Conservation (phyloP, 2,329 filamentous ascomycete genomes). For the Macrophomina pseudophaseolina region DNA sequence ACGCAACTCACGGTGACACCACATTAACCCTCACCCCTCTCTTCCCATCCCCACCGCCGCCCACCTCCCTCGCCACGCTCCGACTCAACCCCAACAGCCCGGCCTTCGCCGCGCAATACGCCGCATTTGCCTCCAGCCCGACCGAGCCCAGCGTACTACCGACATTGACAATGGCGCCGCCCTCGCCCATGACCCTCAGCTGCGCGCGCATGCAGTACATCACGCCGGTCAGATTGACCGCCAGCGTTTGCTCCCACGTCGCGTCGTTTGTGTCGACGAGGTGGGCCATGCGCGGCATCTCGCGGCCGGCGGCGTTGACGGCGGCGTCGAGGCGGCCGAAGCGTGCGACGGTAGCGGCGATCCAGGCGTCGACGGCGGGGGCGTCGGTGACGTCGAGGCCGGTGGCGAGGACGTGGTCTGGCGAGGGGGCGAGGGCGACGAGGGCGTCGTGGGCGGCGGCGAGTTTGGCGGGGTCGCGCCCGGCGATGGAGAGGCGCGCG, state of each 20-base stretch:
- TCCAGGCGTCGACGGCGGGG: slow-evolving; percentile 60
- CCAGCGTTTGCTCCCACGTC: slow-evolving; percentile 48
- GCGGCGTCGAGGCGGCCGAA: slow-evolving; percentile 61
- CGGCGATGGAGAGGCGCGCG: background rate
- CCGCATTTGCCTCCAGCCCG: slow-evolving; percentile 44
- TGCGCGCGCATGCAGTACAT: slow-evolving; percentile 47
- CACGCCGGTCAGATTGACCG: slow-evolving; percentile 46
- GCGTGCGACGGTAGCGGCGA: slow-evolving; percentile 49
- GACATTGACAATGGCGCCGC: slow-evolving; percentile 49
- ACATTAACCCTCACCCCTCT: slow-evolving; percentile 41
- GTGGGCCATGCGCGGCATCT: slow-evolving; percentile 31
- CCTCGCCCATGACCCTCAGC: slow-evolving; percentile 39
- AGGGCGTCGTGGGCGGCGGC: slow-evolving; percentile 34
- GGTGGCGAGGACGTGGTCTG: slow-evolving; percentile 35
- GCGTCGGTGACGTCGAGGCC: slow-evolving; percentile 51
- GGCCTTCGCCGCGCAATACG: slow-evolving; percentile 48
- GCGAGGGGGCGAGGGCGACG: too few relatives aligned
- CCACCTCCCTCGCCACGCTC: slow-evolving; percentile 47
- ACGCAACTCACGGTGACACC: slow-evolving; percentile 40
- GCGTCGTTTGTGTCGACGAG: slow-evolving; percentile 41
- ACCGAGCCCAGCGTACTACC: slow-evolving; percentile 58
- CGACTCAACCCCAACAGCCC: slow-evolving; percentile 48
- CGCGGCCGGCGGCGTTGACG: slow-evolving; percentile 58
- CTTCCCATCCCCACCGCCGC: slow-evolving; percentile 27
- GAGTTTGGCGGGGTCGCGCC: background rate